These are phyloP conservation scores for Apiospora sp. DNA, from an alignment of 2,329 filamentous ascomycete genomes.

Conservation along the genomic window DNA sequence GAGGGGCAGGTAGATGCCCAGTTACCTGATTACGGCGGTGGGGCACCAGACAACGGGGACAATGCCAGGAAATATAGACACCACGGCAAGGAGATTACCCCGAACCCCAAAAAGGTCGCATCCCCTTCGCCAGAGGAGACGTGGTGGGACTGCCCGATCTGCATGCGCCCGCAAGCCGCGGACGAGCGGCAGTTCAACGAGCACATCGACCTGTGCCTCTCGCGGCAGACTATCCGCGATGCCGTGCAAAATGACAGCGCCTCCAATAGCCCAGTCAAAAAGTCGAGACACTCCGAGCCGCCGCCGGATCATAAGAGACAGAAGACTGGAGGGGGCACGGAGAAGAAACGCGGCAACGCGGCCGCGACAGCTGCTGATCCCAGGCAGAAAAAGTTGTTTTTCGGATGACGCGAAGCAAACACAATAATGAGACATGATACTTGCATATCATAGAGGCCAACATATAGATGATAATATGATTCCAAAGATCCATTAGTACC, in stretches of 20 bases:
- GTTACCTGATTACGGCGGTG: slow-evolving; percentile 46
- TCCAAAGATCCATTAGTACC: not conserved
- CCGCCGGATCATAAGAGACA: slow-evolving; percentile 39
- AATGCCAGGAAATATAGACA: slow-evolving; percentile 38
- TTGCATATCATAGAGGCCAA: not conserved
- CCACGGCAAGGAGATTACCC: slow-evolving; percentile 61
- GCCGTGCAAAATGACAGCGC: slow-evolving; percentile 67
- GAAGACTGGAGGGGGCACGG: slow-evolving; percentile 35
- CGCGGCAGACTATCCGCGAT: slow-evolving; percentile 84
- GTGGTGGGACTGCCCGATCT: slow-evolving; percentile 90
- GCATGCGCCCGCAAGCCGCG: slow-evolving; percentile 75
- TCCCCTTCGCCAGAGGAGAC: slow-evolving; percentile 47
- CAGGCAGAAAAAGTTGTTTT: slow-evolving; percentile 54
- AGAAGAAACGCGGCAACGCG: slow-evolving; percentile 37
- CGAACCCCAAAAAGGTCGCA: slow-evolving; percentile 50
- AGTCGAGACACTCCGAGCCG: not conserved
- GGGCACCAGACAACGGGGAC: slow-evolving; percentile 46
- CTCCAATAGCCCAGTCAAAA: slow-evolving; percentile 31
- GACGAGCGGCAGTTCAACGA: slow-evolving; percentile 84
- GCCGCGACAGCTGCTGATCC: slow-evolving; percentile 35
- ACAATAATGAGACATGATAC: slow-evolving; percentile 26
- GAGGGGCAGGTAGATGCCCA: slow-evolving; percentile 45
- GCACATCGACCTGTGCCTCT: slow-evolving; percentile 92
- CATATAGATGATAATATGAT: not conserved
- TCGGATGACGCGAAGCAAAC: slow-evolving; percentile 37